phyloP scores from a whole-genome alignment of 2,329 filamentous ascomycete genomes.

The Talaromyces sp. region DNA sequence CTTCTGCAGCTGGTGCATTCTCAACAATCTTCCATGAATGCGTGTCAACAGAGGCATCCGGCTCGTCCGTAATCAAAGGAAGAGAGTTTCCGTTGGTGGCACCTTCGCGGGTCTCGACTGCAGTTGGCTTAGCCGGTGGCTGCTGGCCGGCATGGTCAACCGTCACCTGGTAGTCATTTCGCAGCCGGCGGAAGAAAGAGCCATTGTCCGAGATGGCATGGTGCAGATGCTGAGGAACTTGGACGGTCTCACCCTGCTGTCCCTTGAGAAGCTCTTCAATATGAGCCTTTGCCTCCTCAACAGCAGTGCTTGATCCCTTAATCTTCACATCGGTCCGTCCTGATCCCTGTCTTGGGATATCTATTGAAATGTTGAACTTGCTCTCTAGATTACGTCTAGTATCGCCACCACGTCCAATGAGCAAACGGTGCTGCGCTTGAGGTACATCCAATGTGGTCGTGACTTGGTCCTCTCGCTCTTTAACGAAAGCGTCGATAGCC shows the following conservation, averaged over 20 bases:
- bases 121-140: slow-evolving; percentile 65
- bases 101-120: slow-evolving; percentile 49
- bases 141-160: slow-evolving; percentile 85
- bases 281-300: slow-evolving; percentile 82
- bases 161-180: slow-evolving; percentile 80
- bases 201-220: slow-evolving; percentile 79
- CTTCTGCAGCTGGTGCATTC: slow-evolving; percentile 26
- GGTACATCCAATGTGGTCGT: slow-evolving; percentile 77
- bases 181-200: slow-evolving; percentile 86
- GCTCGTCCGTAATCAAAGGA: slow-evolving; percentile 91
- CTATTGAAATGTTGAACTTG: slow-evolving; percentile 79
- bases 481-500: slow-evolving; percentile 75
- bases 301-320: slow-evolving; percentile 70
- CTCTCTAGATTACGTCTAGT: slow-evolving; percentile 79
- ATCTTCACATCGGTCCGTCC: slow-evolving; percentile 83
- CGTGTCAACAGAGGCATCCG: slow-evolving; percentile 58
- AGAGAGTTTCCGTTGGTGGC: slow-evolving; percentile 59
- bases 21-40: slow-evolving; percentile 84
- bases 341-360: slow-evolving; percentile 86
- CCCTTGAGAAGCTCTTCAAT: slow-evolving; percentile 74
- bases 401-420: slow-evolving; percentile 91
- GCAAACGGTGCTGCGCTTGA: slow-evolving; percentile 79
- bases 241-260: slow-evolving; percentile 81
- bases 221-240: slow-evolving; percentile 77
- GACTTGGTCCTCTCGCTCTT: slow-evolving; percentile 78